Percentiles rank a stretch among this genome's conserved stretches.
phyloP scores from a whole-genome alignment of 805 yeast genomes.

The Ogataea haglerorum region DNA sequence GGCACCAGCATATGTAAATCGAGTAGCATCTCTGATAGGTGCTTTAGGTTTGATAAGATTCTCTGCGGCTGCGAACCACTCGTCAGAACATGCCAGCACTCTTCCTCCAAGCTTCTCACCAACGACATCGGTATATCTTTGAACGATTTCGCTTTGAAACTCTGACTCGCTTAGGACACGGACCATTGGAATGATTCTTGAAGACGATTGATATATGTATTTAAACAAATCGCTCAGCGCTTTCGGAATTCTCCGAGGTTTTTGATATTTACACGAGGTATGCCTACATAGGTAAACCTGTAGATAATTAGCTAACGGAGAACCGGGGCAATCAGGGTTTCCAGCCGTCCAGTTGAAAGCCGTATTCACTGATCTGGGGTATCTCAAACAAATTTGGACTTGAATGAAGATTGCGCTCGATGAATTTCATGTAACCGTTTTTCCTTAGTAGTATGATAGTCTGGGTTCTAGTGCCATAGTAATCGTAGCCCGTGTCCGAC shows the following conservation, averaged over 20 bases:
- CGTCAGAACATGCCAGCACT: constrained; percentile 70
- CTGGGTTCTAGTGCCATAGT: constrained; percentile 87
- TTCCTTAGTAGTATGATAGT: constrained; percentile 64
- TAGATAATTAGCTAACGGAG: constrained; percentile 8
- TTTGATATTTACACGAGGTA: constrained; percentile 3
- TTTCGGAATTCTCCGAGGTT: constrained; percentile 14
- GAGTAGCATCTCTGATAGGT: constrained; percentile 78
- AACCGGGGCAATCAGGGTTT: neutral
- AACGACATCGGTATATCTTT: constrained; percentile 66
- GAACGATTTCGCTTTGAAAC: constrained; percentile 46
- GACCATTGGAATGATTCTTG: constrained; percentile 1
- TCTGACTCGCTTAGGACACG: constrained; percentile 31
- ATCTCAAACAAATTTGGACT: constrained; percentile 35
- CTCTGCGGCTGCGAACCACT: constrained; percentile 93
- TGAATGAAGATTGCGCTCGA: constrained; percentile 60
- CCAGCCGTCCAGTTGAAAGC: constrained; percentile 22
- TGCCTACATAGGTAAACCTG: constrained; percentile 12
- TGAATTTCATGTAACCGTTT: constrained; percentile 48
- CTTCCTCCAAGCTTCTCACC: constrained; percentile 82
- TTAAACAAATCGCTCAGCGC: neutral
- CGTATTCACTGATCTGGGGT: constrained; percentile 18
- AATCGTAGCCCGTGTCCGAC: constrained; percentile 29
- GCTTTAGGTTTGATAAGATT: constrained; percentile 78
- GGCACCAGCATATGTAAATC: constrained; percentile 82
- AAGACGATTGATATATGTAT: neutral